A percentile compares a stretch with the other conserved stretches of the same genome.
These are phyloP conservation scores for Abrus pulchellus DNA, from an alignment of 306 rosid species.

Conservation along the genomic window DNA sequence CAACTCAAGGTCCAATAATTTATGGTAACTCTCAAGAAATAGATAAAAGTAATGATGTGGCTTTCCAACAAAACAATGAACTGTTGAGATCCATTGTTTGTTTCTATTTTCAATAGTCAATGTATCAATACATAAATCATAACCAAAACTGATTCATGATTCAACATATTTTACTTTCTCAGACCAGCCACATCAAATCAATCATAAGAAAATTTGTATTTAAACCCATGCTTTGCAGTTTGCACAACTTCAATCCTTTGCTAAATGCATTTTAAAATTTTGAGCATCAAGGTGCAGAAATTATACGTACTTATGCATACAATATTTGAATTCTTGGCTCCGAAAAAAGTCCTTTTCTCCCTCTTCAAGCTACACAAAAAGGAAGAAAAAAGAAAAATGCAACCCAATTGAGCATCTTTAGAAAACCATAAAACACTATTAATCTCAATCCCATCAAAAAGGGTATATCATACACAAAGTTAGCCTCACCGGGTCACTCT, in stretches of 20 bases:
- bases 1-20: background rate
- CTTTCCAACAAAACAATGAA: background rate
- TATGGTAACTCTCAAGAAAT: background rate
- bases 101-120: background rate
- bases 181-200: conserved; percentile 18
- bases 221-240: conserved; percentile 8
- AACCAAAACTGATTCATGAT: conserved; percentile 4
- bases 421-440: conserved; percentile 1
- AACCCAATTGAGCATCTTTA: conserved; percentile 31
- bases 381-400: conserved; percentile 8
- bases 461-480: background rate
- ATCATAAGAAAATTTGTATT: background rate
- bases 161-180: background rate
- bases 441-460: conserved; percentile 22
- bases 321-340: conserved; percentile 86
- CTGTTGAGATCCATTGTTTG: background rate
- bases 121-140: background rate
- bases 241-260: conserved; percentile 27
- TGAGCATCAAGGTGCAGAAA: conserved; percentile 37
- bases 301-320: conserved; percentile 83
- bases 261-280: background rate
- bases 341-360: conserved; percentile 90
- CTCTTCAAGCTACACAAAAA: conserved; percentile 80
- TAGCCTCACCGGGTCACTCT: conserved; percentile 85
- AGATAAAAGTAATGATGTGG: background rate